Evolutionary conservation across 805 yeast species (phyloP).

Genomic region (Allodekkera sacchari): DNA sequence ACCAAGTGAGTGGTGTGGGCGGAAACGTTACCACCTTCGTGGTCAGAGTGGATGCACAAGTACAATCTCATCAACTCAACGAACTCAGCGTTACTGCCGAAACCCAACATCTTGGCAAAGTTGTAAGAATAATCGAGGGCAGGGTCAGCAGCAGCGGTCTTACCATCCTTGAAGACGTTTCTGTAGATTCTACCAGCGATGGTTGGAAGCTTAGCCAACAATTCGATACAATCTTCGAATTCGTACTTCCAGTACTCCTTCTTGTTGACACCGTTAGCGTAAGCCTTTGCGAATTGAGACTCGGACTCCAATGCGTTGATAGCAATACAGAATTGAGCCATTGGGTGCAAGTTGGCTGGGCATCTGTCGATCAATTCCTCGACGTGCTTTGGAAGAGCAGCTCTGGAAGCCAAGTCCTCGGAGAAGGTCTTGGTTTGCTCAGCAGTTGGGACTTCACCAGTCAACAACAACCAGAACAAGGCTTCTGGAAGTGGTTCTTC

Average conservation of each 20-base stretch:
- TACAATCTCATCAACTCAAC: slow-evolving; percentile 74
- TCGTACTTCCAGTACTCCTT: slow-evolving; percentile 80
- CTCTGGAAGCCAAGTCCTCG: slow-evolving; percentile 71
- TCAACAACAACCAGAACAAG: slow-evolving; percentile 71
- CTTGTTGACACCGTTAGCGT: slow-evolving; percentile 76
- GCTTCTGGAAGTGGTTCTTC: slow-evolving; percentile 67
- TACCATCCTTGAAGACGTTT: slow-evolving; percentile 79
- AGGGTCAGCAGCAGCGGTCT: slow-evolving; percentile 41
- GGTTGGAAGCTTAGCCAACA: slow-evolving; percentile 73
- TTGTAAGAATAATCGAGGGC: slow-evolving; percentile 61
- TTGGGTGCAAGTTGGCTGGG: slow-evolving; percentile 75
- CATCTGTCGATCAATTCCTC: slow-evolving; percentile 61
- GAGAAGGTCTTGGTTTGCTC: slow-evolving; percentile 63
- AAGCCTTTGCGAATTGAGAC: slow-evolving; percentile 78
- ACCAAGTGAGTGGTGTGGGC: slow-evolving; percentile 84
- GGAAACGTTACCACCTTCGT: slow-evolving; percentile 85
- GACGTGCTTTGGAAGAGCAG: slow-evolving; percentile 73
- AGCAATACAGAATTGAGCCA: slow-evolving; percentile 85
- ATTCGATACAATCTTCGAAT: slow-evolving; percentile 71
- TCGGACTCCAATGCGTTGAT: slow-evolving; percentile 74
- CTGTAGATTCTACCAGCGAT: slow-evolving; percentile 81
- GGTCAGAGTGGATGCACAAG: slow-evolving; percentile 77
- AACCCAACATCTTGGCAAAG: slow-evolving; percentile 50
- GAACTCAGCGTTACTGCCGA: slow-evolving; percentile 56
- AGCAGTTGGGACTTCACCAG: slow-evolving; percentile 76